These are phyloP conservation scores for Limonomyces culmigenus DNA, from an alignment of 1,284 basidiomycete genomes.

Conservation along the genomic window DNA sequence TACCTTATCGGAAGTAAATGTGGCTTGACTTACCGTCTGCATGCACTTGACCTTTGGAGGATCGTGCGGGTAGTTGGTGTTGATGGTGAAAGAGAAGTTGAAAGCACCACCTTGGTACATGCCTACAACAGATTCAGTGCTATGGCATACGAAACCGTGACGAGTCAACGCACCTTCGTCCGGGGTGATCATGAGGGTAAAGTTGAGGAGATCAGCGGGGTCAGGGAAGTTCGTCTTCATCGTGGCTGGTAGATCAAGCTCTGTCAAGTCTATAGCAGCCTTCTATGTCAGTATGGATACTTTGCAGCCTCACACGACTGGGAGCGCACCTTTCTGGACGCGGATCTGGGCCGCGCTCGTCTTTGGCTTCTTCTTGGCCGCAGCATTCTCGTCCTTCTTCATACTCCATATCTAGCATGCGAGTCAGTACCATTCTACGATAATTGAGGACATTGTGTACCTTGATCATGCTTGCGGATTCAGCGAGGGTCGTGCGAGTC, in stretches of 20 bases:
- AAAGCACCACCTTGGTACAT: constrained; percentile 97
- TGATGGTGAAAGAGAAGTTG: constrained; percentile 89
- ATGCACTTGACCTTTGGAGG: constrained; percentile 98
- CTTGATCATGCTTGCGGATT: too few relatives aligned
- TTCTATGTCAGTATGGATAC: neutral
- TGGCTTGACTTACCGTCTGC: constrained; percentile 53
- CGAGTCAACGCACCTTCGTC: constrained; percentile 66
- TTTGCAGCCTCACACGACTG: neutral
- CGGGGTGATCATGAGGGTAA: constrained; percentile 86
- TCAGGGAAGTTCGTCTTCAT: constrained; percentile 94
- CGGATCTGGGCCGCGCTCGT: constrained; percentile 94
- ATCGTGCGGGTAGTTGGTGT: constrained; percentile 97
- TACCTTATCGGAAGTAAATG: constrained; percentile 5
- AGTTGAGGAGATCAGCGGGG: constrained; percentile 88
- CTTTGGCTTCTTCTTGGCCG: constrained; percentile 91
- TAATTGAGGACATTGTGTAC: too few relatives aligned
- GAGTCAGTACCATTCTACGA: too few relatives aligned
- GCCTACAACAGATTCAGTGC: constrained; percentile 30
- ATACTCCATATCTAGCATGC: constrained; percentile 88
- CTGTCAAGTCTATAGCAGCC: constrained; percentile 68
- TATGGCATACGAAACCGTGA: constrained; percentile 4
- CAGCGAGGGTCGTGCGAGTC: too few relatives aligned
- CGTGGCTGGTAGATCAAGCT: constrained; percentile 88
- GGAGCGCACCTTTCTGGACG: constrained; percentile 85
- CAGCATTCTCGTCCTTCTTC: constrained; percentile 93